Conservation (phyloP, 1,139 yeast species). For the Candida gigantensis region DNA sequence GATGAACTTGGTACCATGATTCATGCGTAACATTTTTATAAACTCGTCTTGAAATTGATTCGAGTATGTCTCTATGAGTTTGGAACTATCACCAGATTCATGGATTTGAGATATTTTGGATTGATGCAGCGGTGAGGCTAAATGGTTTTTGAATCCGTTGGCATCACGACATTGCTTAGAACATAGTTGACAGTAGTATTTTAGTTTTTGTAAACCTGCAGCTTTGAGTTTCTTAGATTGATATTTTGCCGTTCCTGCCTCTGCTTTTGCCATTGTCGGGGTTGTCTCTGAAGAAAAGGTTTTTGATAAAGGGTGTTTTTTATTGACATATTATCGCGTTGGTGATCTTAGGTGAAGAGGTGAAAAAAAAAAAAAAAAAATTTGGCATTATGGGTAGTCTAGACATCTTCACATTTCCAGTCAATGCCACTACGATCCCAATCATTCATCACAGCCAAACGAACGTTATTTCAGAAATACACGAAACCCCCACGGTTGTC, state of each 20-base stretch:
- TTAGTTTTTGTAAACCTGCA: constrained; percentile 80
- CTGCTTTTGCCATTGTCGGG: constrained; percentile 56
- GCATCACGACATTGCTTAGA: constrained; percentile 93
- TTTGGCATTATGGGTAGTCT: no score
- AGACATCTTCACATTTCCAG: no score
- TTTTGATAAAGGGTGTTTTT: constrained; percentile 1
- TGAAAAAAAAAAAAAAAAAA: constrained; percentile 7
- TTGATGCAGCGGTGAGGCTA: constrained; percentile 73
- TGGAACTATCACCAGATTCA: constrained; percentile 38
- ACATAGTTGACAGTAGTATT: constrained; percentile 90
- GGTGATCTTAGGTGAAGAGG: constrained; percentile 5
- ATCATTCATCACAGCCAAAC: background rate
- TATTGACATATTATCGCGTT: background rate
- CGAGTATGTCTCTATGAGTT: constrained; percentile 62
- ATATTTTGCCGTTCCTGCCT: constrained; percentile 80
- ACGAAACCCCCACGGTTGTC: constrained; percentile 35
- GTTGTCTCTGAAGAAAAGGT: no score
- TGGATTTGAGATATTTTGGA: constrained; percentile 47
- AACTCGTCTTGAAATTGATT: constrained; percentile 64
- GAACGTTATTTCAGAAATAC: constrained; percentile 6
- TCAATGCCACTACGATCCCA: no score
- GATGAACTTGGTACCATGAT: constrained; percentile 81
- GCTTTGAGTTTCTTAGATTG: constrained; percentile 78
- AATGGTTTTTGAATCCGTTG: constrained; percentile 90
- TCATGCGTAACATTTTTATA: constrained; percentile 56